Evolutionary conservation across 2,329 filamentous ascomycete genomes (phyloP).

Genomic region (Fusarium torreyae): DNA sequence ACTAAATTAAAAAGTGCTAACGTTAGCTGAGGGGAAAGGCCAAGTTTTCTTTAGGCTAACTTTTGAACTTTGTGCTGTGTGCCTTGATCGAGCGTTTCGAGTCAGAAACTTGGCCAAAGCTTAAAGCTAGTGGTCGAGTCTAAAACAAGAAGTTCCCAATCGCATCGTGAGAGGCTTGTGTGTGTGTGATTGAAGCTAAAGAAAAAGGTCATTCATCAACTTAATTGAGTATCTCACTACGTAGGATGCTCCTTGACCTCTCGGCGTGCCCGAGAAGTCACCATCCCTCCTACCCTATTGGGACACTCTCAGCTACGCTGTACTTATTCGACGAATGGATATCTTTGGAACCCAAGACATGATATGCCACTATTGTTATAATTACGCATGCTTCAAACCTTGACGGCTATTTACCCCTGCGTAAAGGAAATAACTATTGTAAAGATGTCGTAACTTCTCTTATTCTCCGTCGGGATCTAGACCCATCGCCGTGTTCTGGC

Average conservation of each 20-base stretch:
- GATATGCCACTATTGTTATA: constrained; percentile 5
- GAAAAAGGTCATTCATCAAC: constrained; percentile 2
- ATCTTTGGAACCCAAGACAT: background rate
- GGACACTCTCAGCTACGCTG: background rate
- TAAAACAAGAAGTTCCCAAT: constrained; percentile 6
- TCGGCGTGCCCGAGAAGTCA: background rate
- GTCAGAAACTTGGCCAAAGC: constrained; percentile 12
- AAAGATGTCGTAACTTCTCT: background rate
- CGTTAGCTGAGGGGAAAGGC: constrained; percentile 7
- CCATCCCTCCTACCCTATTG: background rate
- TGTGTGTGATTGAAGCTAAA: constrained; percentile 1
- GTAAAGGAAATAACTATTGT: background rate
- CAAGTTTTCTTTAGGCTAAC: no score
- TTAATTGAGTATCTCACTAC: background rate
- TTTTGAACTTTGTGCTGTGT: background rate
- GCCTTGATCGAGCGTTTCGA: constrained; percentile 3
- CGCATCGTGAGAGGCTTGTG: background rate
- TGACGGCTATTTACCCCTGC: background rate
- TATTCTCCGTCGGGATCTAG: background rate
- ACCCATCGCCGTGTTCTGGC: background rate
- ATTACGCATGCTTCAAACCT: constrained; percentile 10
- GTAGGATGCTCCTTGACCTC: no score
- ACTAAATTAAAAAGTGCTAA: constrained; percentile 26
- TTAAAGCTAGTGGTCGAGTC: constrained; percentile 8
- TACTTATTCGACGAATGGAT: background rate